Evolutionary conservation across 2,329 filamentous ascomycete genomes (phyloP).

Genomic region (Aspergillus intermedius): DNA sequence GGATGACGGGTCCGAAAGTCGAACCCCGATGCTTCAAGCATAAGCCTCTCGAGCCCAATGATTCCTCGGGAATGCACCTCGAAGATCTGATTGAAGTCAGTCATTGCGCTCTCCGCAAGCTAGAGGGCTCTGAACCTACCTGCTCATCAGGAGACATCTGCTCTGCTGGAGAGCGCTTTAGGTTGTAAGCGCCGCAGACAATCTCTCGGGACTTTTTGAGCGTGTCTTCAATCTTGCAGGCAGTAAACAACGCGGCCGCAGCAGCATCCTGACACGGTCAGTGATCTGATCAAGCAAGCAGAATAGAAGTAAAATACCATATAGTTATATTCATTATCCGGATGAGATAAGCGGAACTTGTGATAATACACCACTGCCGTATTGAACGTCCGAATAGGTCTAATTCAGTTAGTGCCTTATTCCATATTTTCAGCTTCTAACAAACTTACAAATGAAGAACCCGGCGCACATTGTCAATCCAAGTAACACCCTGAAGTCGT

Average conservation of each 20-base stretch:
- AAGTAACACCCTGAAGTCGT: constrained; percentile 76
- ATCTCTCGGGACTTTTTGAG: constrained; percentile 95
- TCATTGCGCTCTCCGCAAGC: neutral
- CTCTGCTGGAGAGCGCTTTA: constrained; percentile 64
- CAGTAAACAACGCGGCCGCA: constrained; percentile 79
- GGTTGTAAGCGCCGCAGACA: constrained; percentile 79
- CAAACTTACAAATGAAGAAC: constrained; percentile 66
- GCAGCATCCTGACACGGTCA: constrained; percentile 63
- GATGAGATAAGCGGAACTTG: constrained; percentile 79
- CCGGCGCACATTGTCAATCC: constrained; percentile 79
- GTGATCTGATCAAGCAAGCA: neutral
- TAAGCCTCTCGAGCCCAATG: constrained; percentile 82
- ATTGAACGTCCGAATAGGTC: constrained; percentile 83
- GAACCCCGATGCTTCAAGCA: constrained; percentile 87
- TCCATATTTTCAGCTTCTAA: neutral
- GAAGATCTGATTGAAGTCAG: constrained; percentile 54
- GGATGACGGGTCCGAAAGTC: constrained; percentile 88
- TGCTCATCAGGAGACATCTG: constrained; percentile 73
- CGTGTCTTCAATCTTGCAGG: constrained; percentile 96
- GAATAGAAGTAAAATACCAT: constrained; percentile 30
- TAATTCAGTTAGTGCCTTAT: constrained; percentile 27
- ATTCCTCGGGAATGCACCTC: constrained; percentile 72
- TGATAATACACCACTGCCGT: constrained; percentile 91
- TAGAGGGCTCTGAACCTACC: constrained; percentile 41
- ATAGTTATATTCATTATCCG: constrained; percentile 79